Evolutionary conservation across 768 basidiomycete genomes (phyloP).

Genomic region (Russula foetens): DNA sequence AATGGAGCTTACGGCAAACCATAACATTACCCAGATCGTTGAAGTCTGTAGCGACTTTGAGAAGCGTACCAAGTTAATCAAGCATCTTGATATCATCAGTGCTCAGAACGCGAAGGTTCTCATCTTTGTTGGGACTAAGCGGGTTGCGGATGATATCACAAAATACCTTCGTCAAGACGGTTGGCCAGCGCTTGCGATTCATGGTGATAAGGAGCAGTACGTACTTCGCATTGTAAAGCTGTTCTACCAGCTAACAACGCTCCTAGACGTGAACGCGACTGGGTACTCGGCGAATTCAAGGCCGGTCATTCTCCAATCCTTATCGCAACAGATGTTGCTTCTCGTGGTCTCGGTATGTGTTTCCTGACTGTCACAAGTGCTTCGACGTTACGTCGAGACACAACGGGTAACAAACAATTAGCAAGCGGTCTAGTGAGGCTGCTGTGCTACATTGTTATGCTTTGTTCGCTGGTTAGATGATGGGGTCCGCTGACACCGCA

Average conservation of each 20-base stretch:
- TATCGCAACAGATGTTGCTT: constrained; percentile 98
- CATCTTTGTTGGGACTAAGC: constrained; percentile 97
- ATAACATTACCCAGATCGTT: constrained; percentile 93
- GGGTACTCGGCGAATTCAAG: constrained; percentile 98
- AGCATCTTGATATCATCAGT: constrained; percentile 94
- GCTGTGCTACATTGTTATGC: constrained; percentile 11
- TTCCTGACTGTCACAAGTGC: constrained; percentile 41
- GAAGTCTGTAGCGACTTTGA: constrained; percentile 97
- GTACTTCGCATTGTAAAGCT: constrained; percentile 25
- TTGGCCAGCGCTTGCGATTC: constrained; percentile 99
- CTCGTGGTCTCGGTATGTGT: constrained; percentile 98
- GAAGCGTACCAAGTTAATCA: constrained; percentile 92
- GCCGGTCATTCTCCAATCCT: constrained; percentile 95
- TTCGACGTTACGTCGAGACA: constrained; percentile 29
- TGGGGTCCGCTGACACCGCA: constrained; percentile 14
- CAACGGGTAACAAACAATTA: constrained; percentile 26
- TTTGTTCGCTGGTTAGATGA: constrained; percentile 21
- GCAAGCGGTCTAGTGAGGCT: constrained; percentile 17
- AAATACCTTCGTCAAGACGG: constrained; percentile 97
- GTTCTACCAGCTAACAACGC: background rate
- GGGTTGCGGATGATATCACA: constrained; percentile 97
- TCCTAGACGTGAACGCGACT: constrained; percentile 89
- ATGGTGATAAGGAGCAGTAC: constrained; percentile 98
- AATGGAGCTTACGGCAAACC: constrained; percentile 96
- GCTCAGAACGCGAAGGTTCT: constrained; percentile 96